Base-by-base conservation (phyloP, 169 alveolate species). In the Plasmodium gallinaceum region DNA sequence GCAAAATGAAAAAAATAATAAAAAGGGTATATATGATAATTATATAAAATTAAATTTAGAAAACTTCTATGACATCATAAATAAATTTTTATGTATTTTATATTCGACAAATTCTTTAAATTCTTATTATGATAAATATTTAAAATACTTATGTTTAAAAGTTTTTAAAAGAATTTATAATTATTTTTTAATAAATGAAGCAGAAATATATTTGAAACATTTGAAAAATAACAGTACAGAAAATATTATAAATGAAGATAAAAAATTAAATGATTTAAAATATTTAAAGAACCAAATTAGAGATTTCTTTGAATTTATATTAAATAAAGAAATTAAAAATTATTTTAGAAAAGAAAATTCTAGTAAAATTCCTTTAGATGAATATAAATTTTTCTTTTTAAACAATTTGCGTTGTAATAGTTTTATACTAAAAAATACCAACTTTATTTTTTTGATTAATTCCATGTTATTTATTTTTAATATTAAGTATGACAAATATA, bases 91-190 rank as follows among this genome's bases (percentile, higher is more conserved):
- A 3, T 57, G 68, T 18, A 16, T 83, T 69, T 83, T 83, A 37
- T 68, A 83, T 72, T 6, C 58, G 7, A 83, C 7, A 24, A 46
- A 62, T 20, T 3, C 0, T 26, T 61, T 66, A 37, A 66, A 83
- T 68, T 16, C 71, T 0, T 68, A 54, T 66, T 83, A 68, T 61
- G 37, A 83, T 71, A 83, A 39, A 18, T 83, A 83, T 46, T 16
- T 68, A 60, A 83, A 83, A 83, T 68, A 68, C 42, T 18, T 83
- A 5, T 68, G 91, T 22, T 57, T 83, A 16, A 83, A 83, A 68
- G 42, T 69, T 18, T 57, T 83, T 52, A 83, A 83, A 69, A 68
- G 37, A 68, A 68, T 83, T 52, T 83, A 83, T 26, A 68, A 48
- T 37, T 22, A 39, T 18, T 68, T 83, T 6, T 68, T 65, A 20